phyloP scores from a whole-genome alignment of 2,329 filamentous ascomycete species.

The Pseudocercospora fijiensis region DNA sequence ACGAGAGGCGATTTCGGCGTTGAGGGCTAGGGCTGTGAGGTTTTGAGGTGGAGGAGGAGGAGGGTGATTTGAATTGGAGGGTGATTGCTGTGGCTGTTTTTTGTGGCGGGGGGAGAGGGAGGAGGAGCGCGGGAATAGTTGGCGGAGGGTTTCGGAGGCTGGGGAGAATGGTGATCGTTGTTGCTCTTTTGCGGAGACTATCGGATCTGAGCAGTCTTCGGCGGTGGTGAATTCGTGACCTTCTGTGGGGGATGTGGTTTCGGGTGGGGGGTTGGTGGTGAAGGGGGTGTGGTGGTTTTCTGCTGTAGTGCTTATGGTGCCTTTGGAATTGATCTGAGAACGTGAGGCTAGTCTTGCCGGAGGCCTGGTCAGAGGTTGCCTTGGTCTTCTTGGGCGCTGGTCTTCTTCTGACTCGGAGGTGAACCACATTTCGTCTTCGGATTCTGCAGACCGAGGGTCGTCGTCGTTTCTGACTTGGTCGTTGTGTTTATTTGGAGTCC shows the following conservation, averaged over 20 bases:
- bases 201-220: conserved; percentile 27
- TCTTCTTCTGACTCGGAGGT: conserved; percentile 32
- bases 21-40: conserved; percentile 17
- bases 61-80: not conserved
- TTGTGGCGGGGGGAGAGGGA: conserved; percentile 27
- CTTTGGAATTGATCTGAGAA: conserved; percentile 17
- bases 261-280: not conserved
- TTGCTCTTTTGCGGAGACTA: conserved; percentile 22
- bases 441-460: conserved; percentile 18
- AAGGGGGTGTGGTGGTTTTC: not conserved
- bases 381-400: conserved; percentile 2
- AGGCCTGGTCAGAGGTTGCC: conserved; percentile 13
- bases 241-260: not conserved
- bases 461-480: conserved; percentile 20
- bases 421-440: conserved; percentile 35
- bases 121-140: conserved; percentile 34
- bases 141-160: conserved; percentile 29
- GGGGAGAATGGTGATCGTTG: conserved; percentile 22
- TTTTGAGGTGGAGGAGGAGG: too few species aligned
- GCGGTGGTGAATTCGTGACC: not conserved
- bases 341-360: conserved; percentile 28
- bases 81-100: not conserved
- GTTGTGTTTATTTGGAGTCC: not conserved
- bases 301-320: conserved; percentile 23
- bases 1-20: conserved; percentile 12